Percentiles rank a stretch among this genome's conserved stretches.
phyloP scores from a whole-genome alignment of 176 grass and related monocot species.

The Themeda triandra region DNA sequence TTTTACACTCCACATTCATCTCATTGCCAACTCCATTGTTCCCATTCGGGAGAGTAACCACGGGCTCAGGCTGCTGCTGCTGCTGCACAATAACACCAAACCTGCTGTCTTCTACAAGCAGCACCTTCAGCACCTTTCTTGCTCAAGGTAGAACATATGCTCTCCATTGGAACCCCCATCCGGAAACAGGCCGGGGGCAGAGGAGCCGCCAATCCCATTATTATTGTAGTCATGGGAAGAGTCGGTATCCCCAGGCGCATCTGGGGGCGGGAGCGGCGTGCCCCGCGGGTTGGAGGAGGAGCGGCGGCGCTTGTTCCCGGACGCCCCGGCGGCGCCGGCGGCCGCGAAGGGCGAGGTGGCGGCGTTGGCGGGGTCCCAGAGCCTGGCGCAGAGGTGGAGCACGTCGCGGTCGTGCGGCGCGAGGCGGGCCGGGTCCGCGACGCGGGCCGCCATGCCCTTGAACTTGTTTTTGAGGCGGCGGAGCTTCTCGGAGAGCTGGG shows the following conservation, averaged over 20 bases:
- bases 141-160: slow-evolving; percentile 31
- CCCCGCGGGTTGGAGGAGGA: slow-evolving; percentile 50
- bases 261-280: neutral
- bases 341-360: slow-evolving; percentile 64
- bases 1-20: slow-evolving; percentile 32
- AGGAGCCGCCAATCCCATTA: slow-evolving; percentile 13
- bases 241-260: slow-evolving; percentile 27
- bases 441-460: slow-evolving; percentile 47
- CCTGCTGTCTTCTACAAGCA: neutral
- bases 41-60: slow-evolving; percentile 4
- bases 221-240: slow-evolving; percentile 43
- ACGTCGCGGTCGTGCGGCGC: slow-evolving; percentile 94
- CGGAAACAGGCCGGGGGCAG: neutral
- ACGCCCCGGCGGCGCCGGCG: neutral
- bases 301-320: slow-evolving; percentile 84
- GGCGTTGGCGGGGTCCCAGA: slow-evolving; percentile 84
- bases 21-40: neutral
- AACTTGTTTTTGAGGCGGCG: slow-evolving; percentile 87
- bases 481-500: slow-evolving; percentile 96
- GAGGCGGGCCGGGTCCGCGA: slow-evolving; percentile 76
- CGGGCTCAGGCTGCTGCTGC: slow-evolving; percentile 20
- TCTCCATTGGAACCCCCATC: slow-evolving; percentile 1
- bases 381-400: slow-evolving; percentile 86
- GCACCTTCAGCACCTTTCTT: slow-evolving; percentile 27
- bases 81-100: slow-evolving; percentile 30